Conservation (phyloP, 2,329 filamentous ascomycete genomes). For the Ceratocystis cacaofunesta region DNA sequence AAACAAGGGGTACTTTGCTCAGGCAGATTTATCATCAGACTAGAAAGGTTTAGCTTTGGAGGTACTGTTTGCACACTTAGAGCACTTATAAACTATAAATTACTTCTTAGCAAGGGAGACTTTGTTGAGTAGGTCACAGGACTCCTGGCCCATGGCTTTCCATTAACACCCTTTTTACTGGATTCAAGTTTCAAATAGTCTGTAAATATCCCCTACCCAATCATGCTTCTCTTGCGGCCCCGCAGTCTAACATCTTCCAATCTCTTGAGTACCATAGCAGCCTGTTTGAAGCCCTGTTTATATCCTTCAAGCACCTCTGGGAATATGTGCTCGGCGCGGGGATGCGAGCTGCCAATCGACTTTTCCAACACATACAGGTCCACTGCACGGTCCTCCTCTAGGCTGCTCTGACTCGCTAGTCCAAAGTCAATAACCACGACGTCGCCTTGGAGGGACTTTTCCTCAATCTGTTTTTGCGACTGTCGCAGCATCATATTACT, state of each 20-base stretch:
- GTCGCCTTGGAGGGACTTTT: constrained; percentile 43
- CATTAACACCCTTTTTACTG: background rate
- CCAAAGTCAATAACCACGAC: constrained; percentile 92
- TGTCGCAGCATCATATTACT: constrained; percentile 79
- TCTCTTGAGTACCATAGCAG: constrained; percentile 58
- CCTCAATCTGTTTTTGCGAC: constrained; percentile 23
- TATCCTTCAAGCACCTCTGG: constrained; percentile 61
- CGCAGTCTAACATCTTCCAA: constrained; percentile 87
- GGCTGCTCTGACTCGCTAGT: constrained; percentile 61
- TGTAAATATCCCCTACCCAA: constrained; percentile 43
- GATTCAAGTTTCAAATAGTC: background rate
- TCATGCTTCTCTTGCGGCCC: constrained; percentile 91
- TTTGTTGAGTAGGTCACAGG: background rate
- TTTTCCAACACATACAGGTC: constrained; percentile 92
- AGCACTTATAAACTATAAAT: background rate
- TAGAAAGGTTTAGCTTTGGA: constrained; percentile 16
- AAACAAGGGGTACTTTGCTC: constrained; percentile 94
- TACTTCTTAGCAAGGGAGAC: background rate
- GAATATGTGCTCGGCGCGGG: constrained; percentile 65
- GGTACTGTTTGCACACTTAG: background rate
- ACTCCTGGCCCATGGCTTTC: background rate
- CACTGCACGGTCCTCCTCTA: constrained; percentile 87
- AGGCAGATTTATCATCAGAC: constrained; percentile 49
- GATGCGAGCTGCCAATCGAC: constrained; percentile 90
- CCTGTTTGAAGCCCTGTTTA: constrained; percentile 57